Base-by-base conservation (phyloP, 2,329 filamentous ascomycete species). In the Pseudovirgaria hyperparasitica region DNA sequence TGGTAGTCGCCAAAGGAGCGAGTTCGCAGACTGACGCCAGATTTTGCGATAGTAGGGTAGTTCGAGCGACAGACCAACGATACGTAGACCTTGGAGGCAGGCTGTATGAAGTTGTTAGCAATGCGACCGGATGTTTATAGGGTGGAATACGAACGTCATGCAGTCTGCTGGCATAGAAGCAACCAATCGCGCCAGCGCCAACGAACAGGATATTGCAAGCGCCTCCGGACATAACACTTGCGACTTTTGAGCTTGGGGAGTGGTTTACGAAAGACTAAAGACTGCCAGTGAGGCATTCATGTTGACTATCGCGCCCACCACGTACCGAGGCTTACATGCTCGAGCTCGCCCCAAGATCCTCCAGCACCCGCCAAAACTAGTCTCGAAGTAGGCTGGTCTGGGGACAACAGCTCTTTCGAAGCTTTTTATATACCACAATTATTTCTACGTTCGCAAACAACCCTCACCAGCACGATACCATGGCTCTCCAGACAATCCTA, bases 1-100 rank as follows among this genome's bases (percentile, higher is more conserved):
- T 52, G 63, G 50, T 79, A 80, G 47, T 74, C 60, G 22, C 76
- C 76, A 46, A 78, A 82, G 27, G 69, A 64, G 26, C 66, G 71
- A 4, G 76, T 82, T 26, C 68, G 63, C 19, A 85, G 55, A 16
- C 58, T 54, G 43, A 84, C 76, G 24, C 78, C 79, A 14, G 63
- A 55, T 7, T 57, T 50, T 28, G 65, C 62, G 23, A 84, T 72
- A 18, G 67, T 68, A 14, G 60, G 52, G 59, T 79, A 82, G 57
- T 84, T 84, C 21, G 77, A 82, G 25, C 79, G 70, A 36, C 77
- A 81, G 28, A 81, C 72, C 23, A 81, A 69, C 5, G 77, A 82
- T 26, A 79, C 71, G 31, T 67, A 58, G 21, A 74, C 57, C 29
- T 67, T 63, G 2, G 43, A 38, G 7, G 37, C 39, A 19, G 31